Base-by-base conservation (phyloP, 2,329 filamentous ascomycete genomes). In the Colletotrichum trifolii region DNA sequence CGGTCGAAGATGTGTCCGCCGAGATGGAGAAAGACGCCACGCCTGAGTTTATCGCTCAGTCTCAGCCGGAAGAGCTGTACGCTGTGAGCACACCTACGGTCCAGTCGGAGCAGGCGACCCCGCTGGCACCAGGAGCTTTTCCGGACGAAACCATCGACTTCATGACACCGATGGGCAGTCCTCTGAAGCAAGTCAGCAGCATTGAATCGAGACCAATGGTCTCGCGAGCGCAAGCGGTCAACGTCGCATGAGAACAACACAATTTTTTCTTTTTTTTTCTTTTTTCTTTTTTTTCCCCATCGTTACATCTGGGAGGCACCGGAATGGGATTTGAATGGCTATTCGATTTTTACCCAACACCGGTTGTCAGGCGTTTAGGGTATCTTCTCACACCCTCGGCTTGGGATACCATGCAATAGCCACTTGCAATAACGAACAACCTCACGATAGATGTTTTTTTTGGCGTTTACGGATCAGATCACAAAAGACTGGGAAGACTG, bases 401-500 rank as follows among this genome's bases (percentile, higher is more conserved):
- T 54, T 43, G 52, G 61, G 58, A 55, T 52, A 61, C 35, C 42
- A 6, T 17, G 47, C 57, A 54, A 38, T 43, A 38, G 54, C 25
- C 25, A 25, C 54, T 55, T 45, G 40, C 36, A 17, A 62, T 65
- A n/a, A 65, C 46, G 58, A 65, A 54, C 52, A 62, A 53, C 42
- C 57, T 65, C 38, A 65, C 47, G 62, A 65, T 43, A 15, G 46
- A 35, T 17, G 17, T 25, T 34, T 59, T 50, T 47, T 39, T 49
- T 62, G 62, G 62, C 58, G 62, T 65, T 65, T 52, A 62, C 35
- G 58, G 58, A 52, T 65, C 39, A 53, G 17, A 34, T 46, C 52
- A 33, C 48, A 54, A 62, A 62, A 56, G 35, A 43, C n/a, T n/a
- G 40, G 35, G 25, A 49, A 13, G n/a, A 38, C 40, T n/a, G 15